Base-by-base conservation (phyloP, 1,284 basidiomycete species). In the Cryptococcus deneoformans region DNA sequence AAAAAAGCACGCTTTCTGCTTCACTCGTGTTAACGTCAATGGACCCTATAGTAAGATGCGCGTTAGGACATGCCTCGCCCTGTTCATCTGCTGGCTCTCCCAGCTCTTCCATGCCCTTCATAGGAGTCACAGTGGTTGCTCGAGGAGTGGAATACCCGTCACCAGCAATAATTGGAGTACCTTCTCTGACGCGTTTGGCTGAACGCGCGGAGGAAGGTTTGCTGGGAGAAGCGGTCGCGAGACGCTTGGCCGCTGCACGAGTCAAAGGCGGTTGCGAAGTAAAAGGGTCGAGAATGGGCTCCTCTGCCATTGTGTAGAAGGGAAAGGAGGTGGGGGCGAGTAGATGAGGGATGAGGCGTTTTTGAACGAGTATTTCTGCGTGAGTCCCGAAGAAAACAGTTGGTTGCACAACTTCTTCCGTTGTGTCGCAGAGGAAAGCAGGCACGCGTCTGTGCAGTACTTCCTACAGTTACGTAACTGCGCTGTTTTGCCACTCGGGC, bases 1-100 rank as follows among this genome's bases (percentile, higher is more conserved):
- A 76, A 50, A 74, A 76, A 43, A 76, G 59, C 1, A 73, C 64
- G 42, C 69, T 69, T 5, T 56, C 46, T 14, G 46, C 61, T 20
- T 64, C 66, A 0, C 58, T 62, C n/a, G 64, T 64, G 1, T 60
- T 66, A 5, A 58, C 64, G 46, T 70, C 46, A 40, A 20, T 42
- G 16, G 50, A 39, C 50, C 36, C 24, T 5, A 20, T 38, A 6
- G 38, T 42, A 36, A 66, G 67, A 14, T 53, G 58, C 20, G 57
- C 20, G 12, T 38, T 11, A 29, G 55, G 16, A 36, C 48, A 14
- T 6, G 36, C 34, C 7, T 37, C 42, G 36, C 49, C 51, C 12
- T 36, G 37, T 7, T 54, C 49, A 4, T 38, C 53, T 11, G 42
- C 47, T 44, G 54, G 55, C 29, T 58, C 54, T 42, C 49, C 58